Conservation (phyloP, 345 rosid genomes). For the Orychophragmus violaceus region DNA sequence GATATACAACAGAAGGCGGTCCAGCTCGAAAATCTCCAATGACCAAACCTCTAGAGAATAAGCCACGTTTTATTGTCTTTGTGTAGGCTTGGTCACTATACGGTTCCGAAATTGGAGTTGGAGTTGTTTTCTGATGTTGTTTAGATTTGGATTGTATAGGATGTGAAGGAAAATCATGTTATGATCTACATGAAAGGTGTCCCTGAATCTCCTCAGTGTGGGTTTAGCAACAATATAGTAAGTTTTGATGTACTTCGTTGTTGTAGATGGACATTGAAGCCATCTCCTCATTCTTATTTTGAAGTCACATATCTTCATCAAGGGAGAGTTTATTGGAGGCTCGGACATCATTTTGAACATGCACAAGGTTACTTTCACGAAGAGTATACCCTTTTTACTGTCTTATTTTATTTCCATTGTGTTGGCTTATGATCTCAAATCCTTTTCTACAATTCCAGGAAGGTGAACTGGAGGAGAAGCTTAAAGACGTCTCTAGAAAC, state of each 20-base stretch:
- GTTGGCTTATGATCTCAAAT: no score
- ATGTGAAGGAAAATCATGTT: conserved; percentile 83
- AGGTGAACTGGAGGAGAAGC: no score
- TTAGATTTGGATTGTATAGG: conserved; percentile 41
- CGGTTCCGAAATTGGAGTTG: no score
- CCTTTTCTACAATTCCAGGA: no score
- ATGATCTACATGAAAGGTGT: no score
- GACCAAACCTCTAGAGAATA: no score
- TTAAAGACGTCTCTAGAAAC: conserved; percentile 34
- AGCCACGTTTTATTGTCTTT: no score
- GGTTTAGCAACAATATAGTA: conserved; percentile 79
- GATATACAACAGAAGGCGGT: no score
- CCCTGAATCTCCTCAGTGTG: no score
- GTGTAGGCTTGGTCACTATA: no score
- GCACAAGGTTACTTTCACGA: conserved; percentile 66
- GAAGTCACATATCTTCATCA: conserved; percentile 72
- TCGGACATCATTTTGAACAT: conserved; percentile 79
- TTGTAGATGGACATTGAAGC: background rate
- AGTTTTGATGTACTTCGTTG: conserved; percentile 19
- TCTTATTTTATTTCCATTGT: background rate
- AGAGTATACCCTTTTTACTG: background rate
- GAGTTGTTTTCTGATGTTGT: background rate
- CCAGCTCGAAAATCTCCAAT: no score
- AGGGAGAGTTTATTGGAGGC: no score
- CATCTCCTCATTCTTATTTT: background rate